Evolutionary conservation across 768 basidiomycete species (phyloP), one percentile per base, ranked within the genome.

Genomic region (Vararia minispora): DNA sequence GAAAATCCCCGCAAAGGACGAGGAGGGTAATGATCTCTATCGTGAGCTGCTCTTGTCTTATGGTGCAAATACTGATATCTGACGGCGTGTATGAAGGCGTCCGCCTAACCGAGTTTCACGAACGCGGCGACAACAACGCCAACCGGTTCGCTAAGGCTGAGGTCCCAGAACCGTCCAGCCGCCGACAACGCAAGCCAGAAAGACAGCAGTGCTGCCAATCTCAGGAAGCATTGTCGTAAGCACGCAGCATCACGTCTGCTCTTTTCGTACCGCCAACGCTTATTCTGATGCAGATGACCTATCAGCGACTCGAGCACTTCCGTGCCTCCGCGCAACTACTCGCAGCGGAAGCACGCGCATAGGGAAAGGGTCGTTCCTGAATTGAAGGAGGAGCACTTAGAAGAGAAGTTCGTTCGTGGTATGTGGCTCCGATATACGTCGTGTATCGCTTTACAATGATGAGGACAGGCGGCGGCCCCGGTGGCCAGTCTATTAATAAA

Each of bases 401-500:
- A 83, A 44, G 91, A 94, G 60, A 63, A 68, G 16, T 94, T 94
- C 57, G 82, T 92, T 35, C 70, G 86, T 57, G 90, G 90, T 84
- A 37, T 52, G 56, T 62, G 47, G 38, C 30, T 16, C n/a, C 6
- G 33, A 16, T 33, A 21, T 33, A 33, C 26, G 25, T 40, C 33
- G 31, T 27, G 11, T 23, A 37, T 30, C 35, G 16, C 18, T 38
- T 41, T 37, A 37, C 44, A 26, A 43, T 43, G 24, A 36, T 40
- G 17, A 22, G 26, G 33, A 20, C 52, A 90, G 88, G 88, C 31
- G 79, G 85, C 53, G 91, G 89, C 13, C 89, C 90, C 44, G 91
- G 91, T 21, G 91, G 91, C n/a, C 91, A 97, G 67, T 90, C 88
- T 20, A 79, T 94, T 55, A 94, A 97, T 67, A 97, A 95, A 64